Evolutionary conservation across 805 yeast genomes (phyloP).

Genomic region (Saturnispora diversa): DNA sequence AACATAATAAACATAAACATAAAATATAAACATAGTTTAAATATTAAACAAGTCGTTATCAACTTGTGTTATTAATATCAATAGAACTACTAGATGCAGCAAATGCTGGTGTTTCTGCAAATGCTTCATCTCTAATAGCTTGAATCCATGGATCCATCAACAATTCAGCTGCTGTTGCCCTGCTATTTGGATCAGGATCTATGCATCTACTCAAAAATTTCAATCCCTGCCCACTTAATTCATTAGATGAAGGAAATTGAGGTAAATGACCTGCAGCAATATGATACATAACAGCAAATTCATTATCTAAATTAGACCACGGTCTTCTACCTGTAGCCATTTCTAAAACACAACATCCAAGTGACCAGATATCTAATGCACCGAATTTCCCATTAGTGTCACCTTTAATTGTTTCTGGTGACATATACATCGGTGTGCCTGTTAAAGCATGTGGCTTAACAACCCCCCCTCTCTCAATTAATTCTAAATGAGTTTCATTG

Average conservation of each 20-base stretch:
- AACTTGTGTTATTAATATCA: neutral
- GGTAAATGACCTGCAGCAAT: slow-evolving; percentile 95
- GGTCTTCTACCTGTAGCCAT: slow-evolving; percentile 97
- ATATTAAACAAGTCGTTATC: no score
- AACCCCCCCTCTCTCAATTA: slow-evolving; percentile 10
- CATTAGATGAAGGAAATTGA: slow-evolving; percentile 70
- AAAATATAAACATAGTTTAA: no score
- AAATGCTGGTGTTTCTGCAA: slow-evolving; percentile 35
- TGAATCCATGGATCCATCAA: slow-evolving; percentile 86
- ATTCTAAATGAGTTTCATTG: slow-evolving; percentile 1
- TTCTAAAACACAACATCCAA: slow-evolving; percentile 92
- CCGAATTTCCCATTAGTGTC: slow-evolving; percentile 51
- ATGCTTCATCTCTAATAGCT: slow-evolving; percentile 61
- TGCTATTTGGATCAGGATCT: slow-evolving; percentile 69
- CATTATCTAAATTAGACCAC: slow-evolving; percentile 94
- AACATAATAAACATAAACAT: no score
- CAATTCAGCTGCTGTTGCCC: slow-evolving; percentile 80
- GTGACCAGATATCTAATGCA: slow-evolving; percentile 85
- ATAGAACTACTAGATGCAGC: slow-evolving; percentile 4
- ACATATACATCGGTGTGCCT: slow-evolving; percentile 99
- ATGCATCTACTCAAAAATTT: slow-evolving; percentile 67
- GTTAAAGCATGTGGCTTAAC: slow-evolving; percentile 40
- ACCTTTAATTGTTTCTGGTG: slow-evolving; percentile 93
- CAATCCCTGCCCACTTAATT: slow-evolving; percentile 66
- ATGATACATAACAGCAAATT: slow-evolving; percentile 97